A percentile compares a stretch with the other conserved stretches of the same genome.
Evolutionary conservation across 1,284 basidiomycete genomes (phyloP).

Genomic region (Xerocomus amazonicus): DNA sequence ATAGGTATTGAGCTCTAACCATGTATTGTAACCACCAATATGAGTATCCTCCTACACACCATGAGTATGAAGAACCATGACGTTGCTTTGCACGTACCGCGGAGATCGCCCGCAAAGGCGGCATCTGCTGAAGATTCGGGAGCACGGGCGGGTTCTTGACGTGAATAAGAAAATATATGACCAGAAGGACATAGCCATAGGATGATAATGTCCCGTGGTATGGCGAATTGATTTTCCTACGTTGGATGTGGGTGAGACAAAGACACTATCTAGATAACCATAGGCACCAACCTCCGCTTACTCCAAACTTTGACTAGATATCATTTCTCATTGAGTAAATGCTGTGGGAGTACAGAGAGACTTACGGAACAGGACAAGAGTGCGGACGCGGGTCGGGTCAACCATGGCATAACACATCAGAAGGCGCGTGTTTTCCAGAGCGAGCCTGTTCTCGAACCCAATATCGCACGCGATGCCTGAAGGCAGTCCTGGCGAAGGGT

Average conservation of each 20-base stretch:
- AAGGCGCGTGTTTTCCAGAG: constrained; percentile 94
- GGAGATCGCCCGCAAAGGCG: constrained; percentile 78
- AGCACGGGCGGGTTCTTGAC: constrained; percentile 94
- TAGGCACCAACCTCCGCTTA: constrained; percentile 71
- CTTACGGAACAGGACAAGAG: constrained; percentile 93
- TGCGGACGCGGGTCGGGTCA: constrained; percentile 90
- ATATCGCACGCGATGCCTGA: constrained; percentile 96
- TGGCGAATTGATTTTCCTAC: constrained; percentile 95
- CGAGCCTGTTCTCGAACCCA: constrained; percentile 95
- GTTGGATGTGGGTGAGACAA: constrained; percentile 1
- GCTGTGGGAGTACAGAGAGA: constrained; percentile 21
- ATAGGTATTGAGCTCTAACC: constrained; percentile 40
- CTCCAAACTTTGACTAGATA: constrained; percentile 94
- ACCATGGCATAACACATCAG: constrained; percentile 97
- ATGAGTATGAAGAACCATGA: constrained; percentile 14
- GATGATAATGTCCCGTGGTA: constrained; percentile 96
- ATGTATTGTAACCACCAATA: constrained; percentile 81
- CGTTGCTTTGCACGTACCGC: constrained; percentile 38
- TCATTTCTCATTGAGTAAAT: constrained; percentile 11
- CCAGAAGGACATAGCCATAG: constrained; percentile 96
- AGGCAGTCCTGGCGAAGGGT: constrained; percentile 86
- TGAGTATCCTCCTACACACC: constrained; percentile 75
- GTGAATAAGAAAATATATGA: constrained; percentile 96
- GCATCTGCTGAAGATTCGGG: constrained; percentile 88
- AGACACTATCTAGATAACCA: not conserved